phyloP scores from a whole-genome alignment of 768 basidiomycete genomes.

The Hydnum rufescens region DNA sequence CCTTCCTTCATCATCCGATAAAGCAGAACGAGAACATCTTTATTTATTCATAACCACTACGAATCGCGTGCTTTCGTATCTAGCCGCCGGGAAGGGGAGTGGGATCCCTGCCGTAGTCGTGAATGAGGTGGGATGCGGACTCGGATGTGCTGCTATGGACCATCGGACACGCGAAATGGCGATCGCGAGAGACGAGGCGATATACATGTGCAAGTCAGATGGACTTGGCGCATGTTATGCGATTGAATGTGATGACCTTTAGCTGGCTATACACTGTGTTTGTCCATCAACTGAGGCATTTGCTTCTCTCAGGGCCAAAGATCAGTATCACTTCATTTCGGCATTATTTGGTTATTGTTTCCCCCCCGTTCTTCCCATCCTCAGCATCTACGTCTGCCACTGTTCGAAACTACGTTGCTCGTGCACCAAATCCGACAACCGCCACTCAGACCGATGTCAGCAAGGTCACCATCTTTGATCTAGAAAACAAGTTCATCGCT shows the following conservation, averaged over 20 bases:
- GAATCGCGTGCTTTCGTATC: constrained; percentile 56
- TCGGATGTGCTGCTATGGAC: constrained; percentile 75
- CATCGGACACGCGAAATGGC: constrained; percentile 53
- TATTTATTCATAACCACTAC: constrained; percentile 81
- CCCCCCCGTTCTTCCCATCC: constrained; percentile 58
- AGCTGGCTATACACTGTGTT: constrained; percentile 1
- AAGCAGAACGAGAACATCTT: constrained; percentile 16
- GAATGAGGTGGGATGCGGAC: constrained; percentile 67
- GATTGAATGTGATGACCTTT: constrained; percentile 50
- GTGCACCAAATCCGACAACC: constrained; percentile 22
- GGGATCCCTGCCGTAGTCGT: constrained; percentile 44
- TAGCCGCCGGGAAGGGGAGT: constrained; percentile 49
- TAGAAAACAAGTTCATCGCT: constrained; percentile 78
- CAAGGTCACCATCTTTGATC: constrained; percentile 73
- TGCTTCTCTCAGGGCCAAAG: constrained; percentile 37
- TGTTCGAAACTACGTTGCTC: constrained; percentile 50
- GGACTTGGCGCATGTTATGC: constrained; percentile 73
- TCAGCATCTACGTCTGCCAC: constrained; percentile 50
- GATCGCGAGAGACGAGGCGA: constrained; percentile 78
- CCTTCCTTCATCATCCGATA: constrained; percentile 8
- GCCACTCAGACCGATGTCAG: constrained; percentile 33
- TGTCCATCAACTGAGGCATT: neutral
- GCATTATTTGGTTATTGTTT: constrained; percentile 81
- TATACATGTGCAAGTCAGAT: constrained; percentile 67
- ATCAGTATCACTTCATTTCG: constrained; percentile 51